Percentiles rank a stretch among this genome's conserved stretches.
Evolutionary conservation across 2,329 filamentous ascomycete species (phyloP).

Genomic region (Nothophoma quercina): DNA sequence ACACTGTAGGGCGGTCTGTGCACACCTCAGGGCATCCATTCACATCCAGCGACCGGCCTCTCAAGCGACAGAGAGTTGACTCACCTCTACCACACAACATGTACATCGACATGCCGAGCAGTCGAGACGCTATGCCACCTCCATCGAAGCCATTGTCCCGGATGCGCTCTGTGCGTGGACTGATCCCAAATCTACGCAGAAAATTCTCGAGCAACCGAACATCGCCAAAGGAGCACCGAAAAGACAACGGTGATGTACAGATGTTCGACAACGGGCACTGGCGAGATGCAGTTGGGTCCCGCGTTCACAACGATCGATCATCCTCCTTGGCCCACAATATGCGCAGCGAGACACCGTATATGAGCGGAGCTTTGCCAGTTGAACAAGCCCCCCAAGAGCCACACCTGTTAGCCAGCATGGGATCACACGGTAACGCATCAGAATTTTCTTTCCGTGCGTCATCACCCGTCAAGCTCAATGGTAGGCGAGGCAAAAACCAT

Average conservation of each 20-base stretch:
- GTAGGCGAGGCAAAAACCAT: not conserved
- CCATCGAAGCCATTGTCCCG: constrained; percentile 38
- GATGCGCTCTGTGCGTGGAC: constrained; percentile 38
- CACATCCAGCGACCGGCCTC: constrained; percentile 29
- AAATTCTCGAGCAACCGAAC: constrained; percentile 26
- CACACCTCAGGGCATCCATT: constrained; percentile 21
- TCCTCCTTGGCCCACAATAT: constrained; percentile 4
- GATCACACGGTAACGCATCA: constrained; percentile 12
- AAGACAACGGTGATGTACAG: not conserved
- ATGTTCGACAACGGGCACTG: constrained; percentile 23
- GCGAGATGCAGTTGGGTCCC: constrained; percentile 1
- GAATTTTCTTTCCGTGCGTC: constrained; percentile 32
- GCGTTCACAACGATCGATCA: not conserved
- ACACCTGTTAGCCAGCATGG: constrained; percentile 6
- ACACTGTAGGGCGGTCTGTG: constrained; percentile 34
- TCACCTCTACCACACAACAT: constrained; percentile 31
- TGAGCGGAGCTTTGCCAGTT: constrained; percentile 37
- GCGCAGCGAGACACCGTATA: constrained; percentile 24
- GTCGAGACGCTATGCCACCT: constrained; percentile 51
- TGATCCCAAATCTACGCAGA: constrained; percentile 35
- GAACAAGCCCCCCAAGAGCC: constrained; percentile 14
- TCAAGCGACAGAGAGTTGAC: constrained; percentile 45
- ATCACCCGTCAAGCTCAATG: constrained; percentile 22
- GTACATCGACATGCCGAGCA: constrained; percentile 24
- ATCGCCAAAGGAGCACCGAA: constrained; percentile 1